Percentiles rank a stretch among this genome's conserved stretches.
Conservation (phyloP, 2,329 filamentous ascomycete genomes). For the Scortechinia acanthostroma region DNA sequence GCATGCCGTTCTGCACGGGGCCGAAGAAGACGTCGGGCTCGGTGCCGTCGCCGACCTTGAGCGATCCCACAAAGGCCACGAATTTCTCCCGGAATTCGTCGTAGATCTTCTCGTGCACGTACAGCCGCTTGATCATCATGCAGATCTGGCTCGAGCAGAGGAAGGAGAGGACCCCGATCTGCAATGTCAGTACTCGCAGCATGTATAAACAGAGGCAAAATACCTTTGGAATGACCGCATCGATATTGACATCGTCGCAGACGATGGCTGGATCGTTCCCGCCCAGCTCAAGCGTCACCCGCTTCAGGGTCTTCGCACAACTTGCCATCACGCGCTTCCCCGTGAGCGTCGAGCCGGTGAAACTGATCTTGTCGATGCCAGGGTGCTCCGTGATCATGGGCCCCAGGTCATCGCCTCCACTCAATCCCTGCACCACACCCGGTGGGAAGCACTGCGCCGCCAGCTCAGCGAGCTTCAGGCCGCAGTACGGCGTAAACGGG, state of each 20-base stretch:
- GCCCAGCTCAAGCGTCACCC: constrained; percentile 46
- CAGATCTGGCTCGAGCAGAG: constrained; percentile 51
- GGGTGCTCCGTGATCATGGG: constrained; percentile 51
- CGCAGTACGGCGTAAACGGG: constrained; percentile 47
- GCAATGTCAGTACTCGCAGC: not conserved
- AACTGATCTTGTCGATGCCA: constrained; percentile 52
- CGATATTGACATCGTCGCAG: constrained; percentile 35
- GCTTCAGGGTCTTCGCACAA: constrained; percentile 48
- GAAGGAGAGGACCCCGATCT: constrained; percentile 39
- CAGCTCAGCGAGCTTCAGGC: constrained; percentile 53
- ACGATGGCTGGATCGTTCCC: constrained; percentile 40
- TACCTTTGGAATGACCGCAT: constrained; percentile 20
- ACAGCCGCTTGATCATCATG: constrained; percentile 41
- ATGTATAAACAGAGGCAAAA: not conserved
- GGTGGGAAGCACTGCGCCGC: constrained; percentile 48
- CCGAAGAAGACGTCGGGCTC: constrained; percentile 34
- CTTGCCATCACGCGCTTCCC: constrained; percentile 54
- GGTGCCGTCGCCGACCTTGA: constrained; percentile 34
- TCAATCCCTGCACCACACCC: constrained; percentile 54
- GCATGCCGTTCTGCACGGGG: constrained; percentile 53
- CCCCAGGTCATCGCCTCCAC: constrained; percentile 52
- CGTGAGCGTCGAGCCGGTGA: constrained; percentile 53
- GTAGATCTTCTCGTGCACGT: constrained; percentile 44
- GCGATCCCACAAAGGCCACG: constrained; percentile 32
- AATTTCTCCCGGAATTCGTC: constrained; percentile 33